Percentiles rank a stretch among this genome's conserved stretches.
phyloP scores from a whole-genome alignment of 2,329 filamentous ascomycete genomes.

The Stagonosporopsis chrysanthemi region DNA sequence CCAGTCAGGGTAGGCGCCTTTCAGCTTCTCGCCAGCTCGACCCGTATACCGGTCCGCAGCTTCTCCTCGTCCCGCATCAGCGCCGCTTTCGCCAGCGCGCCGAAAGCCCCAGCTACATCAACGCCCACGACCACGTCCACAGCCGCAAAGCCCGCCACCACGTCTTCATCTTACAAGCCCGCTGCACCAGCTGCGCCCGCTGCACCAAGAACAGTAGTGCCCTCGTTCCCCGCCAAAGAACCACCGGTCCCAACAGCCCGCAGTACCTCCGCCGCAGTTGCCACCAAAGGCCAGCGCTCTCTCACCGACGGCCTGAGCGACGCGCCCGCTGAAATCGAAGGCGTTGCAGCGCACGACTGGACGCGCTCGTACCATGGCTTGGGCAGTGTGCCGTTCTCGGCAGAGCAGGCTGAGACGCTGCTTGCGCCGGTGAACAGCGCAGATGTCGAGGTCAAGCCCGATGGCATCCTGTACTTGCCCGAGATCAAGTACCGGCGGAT shows the following conservation, averaged over 20 bases:
- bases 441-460: conserved; percentile 96
- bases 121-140: conserved; percentile 22
- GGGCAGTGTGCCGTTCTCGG: conserved; percentile 72
- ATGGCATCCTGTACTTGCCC: conserved; percentile 93
- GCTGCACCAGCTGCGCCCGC: conserved; percentile 22
- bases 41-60: conserved; percentile 27
- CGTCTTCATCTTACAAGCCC: conserved; percentile 14
- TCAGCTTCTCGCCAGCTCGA: conserved; percentile 25
- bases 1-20: conserved; percentile 31
- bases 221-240: conserved; percentile 41
- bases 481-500: conserved; percentile 98
- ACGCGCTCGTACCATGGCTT: conserved; percentile 83
- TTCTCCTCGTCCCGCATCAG: conserved; percentile 32
- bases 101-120: conserved; percentile 26
- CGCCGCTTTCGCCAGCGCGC: conserved; percentile 36
- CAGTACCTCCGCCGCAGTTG: conserved; percentile 37
- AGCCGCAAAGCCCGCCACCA: conserved; percentile 25
- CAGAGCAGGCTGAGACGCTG: conserved; percentile 73
- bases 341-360: conserved; percentile 75
- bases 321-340: conserved; percentile 59
- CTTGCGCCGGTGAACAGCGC: conserved; percentile 70
- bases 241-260: conserved; percentile 45
- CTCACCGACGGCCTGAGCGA: conserved; percentile 59
- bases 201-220: conserved; percentile 35
- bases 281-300: conserved; percentile 44